Evolutionary conservation across 2,329 filamentous ascomycete genomes (phyloP), one percentile per base, ranked within the genome.

Genomic region (Exophiala aquamarina): DNA sequence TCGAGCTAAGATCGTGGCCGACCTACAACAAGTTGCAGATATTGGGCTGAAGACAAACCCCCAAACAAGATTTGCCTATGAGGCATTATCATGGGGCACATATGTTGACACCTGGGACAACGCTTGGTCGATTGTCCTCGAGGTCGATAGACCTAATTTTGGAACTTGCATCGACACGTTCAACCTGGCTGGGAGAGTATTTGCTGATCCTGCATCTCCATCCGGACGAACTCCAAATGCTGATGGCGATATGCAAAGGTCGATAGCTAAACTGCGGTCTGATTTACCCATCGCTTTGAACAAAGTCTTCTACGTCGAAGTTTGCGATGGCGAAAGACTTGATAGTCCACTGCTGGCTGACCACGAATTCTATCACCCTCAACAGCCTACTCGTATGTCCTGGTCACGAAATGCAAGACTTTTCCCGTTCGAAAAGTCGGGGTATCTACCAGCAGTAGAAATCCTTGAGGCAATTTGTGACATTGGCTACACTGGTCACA

Each of bases 91-190:
- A 56, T 92, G 83, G 80, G 86, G 84, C 8, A 89, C 85, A 0
- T 75, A 81, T 42, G 71, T 83, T 48, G 76, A 88, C 61, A 82
- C 74, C 0, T 92, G 87, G 87, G 86, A 90, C 62, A 68, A 71
- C 9, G 81, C 78, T 55, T 92, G 84, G 83, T 78, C 83, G 5
- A 70, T 89, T 2, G 81, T 90, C 1, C 67, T 74, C 56, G 69
- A 68, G 2, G 85, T 90, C 20, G 73, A 87, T 63, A 67, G 84
- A 6, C 66, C 76, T 7, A 91, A 91, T 65, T 89, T 91, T 61
- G 87, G 87, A 6, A 70, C 89, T 32, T 89, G 86, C 61, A 73
- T 91, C 18, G 87, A 91, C 65, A 88, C 83, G 0, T 91, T 89
- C 70, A 88, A 91, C 65, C 85, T 91, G 49, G 79, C 85, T 0